Evolutionary conservation across 768 basidiomycete species (phyloP).

Genomic region (Kwoniella europaea): DNA sequence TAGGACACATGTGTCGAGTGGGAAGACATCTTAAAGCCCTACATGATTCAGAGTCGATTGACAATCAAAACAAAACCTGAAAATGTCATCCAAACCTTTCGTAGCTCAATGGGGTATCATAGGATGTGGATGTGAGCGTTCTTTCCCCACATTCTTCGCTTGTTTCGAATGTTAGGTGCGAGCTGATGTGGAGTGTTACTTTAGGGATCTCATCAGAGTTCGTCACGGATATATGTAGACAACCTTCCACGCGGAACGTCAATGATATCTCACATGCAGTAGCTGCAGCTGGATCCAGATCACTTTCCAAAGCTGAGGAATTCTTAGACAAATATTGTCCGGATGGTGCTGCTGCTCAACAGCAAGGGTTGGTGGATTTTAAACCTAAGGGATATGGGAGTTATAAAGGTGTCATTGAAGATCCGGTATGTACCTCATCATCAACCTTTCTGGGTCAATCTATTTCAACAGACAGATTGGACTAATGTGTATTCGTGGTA

Average conservation of each 20-base stretch:
- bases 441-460: neutral
- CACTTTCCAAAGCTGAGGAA: conserved; percentile 41
- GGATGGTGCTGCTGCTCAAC: conserved; percentile 43
- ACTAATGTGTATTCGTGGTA: conserved; percentile 2
- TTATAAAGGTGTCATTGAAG: conserved; percentile 51
- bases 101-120: conserved; percentile 48
- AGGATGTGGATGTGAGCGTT: conserved; percentile 45
- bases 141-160: neutral
- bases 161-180: neutral
- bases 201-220: conserved; percentile 49
- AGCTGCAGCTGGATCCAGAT: conserved; percentile 51
- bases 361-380: conserved; percentile 36
- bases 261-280: conserved; percentile 52
- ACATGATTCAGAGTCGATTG: no score
- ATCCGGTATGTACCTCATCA: conserved; percentile 28
- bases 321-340: conserved; percentile 49
- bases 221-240: conserved; percentile 44
- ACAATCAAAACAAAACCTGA: neutral
- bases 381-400: conserved; percentile 41
- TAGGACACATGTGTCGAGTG: no score
- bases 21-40: no score
- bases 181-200: neutral
- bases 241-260: conserved; percentile 32
- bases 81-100: conserved; percentile 26
- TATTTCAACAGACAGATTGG: neutral